Evolutionary conservation across 495 filamentous ascomycete genomes (phyloP).

Genomic region (Tuber borchii): DNA sequence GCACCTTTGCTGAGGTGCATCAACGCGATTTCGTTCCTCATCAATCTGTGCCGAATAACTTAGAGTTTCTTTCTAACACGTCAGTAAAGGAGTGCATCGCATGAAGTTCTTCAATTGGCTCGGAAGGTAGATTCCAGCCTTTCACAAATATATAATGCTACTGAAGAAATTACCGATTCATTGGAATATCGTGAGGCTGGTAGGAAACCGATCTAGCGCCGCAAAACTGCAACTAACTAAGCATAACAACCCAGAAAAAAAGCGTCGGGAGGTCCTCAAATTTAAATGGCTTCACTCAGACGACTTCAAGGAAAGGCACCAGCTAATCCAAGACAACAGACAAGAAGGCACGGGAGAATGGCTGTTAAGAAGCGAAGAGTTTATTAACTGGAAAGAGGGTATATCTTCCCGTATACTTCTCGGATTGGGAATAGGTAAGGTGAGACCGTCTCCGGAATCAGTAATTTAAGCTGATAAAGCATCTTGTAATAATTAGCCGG

Average conservation of each 20-base stretch:
- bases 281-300: conserved; percentile 23
- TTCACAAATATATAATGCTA: neutral
- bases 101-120: neutral
- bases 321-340: conserved; percentile 9
- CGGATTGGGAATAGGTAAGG: conserved; percentile 26
- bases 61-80: neutral
- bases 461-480: conserved; percentile 6
- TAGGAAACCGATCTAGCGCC: neutral
- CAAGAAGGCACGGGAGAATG: conserved; percentile 26
- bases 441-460: conserved; percentile 1
- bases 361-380: conserved; percentile 16
- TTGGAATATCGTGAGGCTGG: neutral
- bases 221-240: neutral
- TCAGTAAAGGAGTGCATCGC: neutral
- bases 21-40: neutral
- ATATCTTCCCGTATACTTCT: conserved; percentile 16
- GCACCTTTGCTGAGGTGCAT: neutral
- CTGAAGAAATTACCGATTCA: neutral
- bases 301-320: conserved; percentile 18
- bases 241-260: neutral
- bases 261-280: conserved; percentile 8
- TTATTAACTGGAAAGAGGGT: conserved; percentile 13
- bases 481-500: conserved; percentile 16
- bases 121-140: neutral
- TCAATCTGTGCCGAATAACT: neutral